phyloP scores from a whole-genome alignment of 169 alveolate species.

The Eimeria falciformis region DNA sequence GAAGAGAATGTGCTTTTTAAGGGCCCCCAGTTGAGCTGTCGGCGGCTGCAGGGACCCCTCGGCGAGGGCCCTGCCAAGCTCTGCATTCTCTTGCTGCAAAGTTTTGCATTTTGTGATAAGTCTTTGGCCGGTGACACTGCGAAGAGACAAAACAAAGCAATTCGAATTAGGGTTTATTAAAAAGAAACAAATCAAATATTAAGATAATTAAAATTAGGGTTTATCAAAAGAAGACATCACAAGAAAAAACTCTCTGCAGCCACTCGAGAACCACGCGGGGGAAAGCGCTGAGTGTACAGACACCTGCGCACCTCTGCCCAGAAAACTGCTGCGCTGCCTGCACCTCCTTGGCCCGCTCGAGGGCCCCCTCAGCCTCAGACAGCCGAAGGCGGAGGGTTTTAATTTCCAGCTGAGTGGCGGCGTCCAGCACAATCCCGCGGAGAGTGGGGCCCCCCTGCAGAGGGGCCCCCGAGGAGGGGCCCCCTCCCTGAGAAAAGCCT shows the following conservation, averaged over 20 bases:
- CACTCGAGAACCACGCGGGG: too few relatives aligned
- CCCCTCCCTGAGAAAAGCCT: background rate
- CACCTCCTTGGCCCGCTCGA: constrained; percentile 80
- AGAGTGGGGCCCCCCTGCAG: constrained; percentile 40
- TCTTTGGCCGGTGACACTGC: constrained; percentile 84
- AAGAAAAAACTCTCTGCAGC: too few relatives aligned
- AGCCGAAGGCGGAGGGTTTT: constrained; percentile 79
- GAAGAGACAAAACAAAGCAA: background rate
- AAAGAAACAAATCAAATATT: background rate
- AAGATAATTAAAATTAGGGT: background rate
- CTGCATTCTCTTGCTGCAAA: constrained; percentile 83
- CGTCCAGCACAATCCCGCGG: constrained; percentile 79
- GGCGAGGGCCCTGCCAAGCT: constrained; percentile 82
- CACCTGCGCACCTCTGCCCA: constrained; percentile 77
- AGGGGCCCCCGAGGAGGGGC: constrained; percentile 11
- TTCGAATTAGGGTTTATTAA: background rate
- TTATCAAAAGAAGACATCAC: background rate
- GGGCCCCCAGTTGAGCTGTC: constrained; percentile 70
- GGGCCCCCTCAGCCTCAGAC: constrained; percentile 78
- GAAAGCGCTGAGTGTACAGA: too few relatives aligned
- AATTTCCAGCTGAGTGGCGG: constrained; percentile 81
- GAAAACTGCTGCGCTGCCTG: constrained; percentile 81
- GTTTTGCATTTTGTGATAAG: constrained; percentile 82
- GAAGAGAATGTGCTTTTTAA: constrained; percentile 81
- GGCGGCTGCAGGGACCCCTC: constrained; percentile 80